Base-by-base conservation (phyloP, 805 yeast genomes). In the Sugiyamaella lignohabitans region DNA sequence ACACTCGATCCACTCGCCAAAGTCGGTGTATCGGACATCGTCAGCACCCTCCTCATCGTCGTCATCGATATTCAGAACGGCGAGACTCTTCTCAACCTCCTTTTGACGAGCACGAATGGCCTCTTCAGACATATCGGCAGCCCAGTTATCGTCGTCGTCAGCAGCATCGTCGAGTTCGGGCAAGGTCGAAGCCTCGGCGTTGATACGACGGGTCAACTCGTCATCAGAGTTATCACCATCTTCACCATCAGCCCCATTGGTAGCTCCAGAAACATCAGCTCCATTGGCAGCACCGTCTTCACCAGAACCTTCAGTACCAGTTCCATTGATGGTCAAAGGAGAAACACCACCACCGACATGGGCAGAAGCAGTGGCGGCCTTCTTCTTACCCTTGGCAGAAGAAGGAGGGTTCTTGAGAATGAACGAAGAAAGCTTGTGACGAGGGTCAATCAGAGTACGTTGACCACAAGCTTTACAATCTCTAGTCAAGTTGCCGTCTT, bases 391-490 rank as follows among this genome's bases (percentile, higher is more conserved):
- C 59, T 68, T 69, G 53, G 67, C 56, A 17, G 58, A 53, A 52
- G 74, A 72, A 40, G 83, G 76, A 37, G 96, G 96, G 68, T 91
- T 88, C 73, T 91, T 91, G 63, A 84, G 69, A 57, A 91, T 89
- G 65, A 78, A 91, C 2, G 94, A 73, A n/a, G 87, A 78, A 55
- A 91, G 74, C 71, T 86, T 89, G 66, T 84, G 93, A 65, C 93
- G 78, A 52, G 86, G 81, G 60, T 89, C 96, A 59, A 89, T 79
- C 45, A 73, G 74, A 20, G 95, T 79, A 64, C 91, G 78, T 65
- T 82, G 80, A 71, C 98, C 98, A 75, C 98, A 93, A 19, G 98
- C 98, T 67, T 93, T 93, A 75, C 98, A 93, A 68, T 93, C 97
- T 69, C 88, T 82, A 57, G 81, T 82, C 63, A 93, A 72, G 56